Conservation (phyloP, 495 filamentous ascomycete genomes). For the Penicillium parvum region DNA sequence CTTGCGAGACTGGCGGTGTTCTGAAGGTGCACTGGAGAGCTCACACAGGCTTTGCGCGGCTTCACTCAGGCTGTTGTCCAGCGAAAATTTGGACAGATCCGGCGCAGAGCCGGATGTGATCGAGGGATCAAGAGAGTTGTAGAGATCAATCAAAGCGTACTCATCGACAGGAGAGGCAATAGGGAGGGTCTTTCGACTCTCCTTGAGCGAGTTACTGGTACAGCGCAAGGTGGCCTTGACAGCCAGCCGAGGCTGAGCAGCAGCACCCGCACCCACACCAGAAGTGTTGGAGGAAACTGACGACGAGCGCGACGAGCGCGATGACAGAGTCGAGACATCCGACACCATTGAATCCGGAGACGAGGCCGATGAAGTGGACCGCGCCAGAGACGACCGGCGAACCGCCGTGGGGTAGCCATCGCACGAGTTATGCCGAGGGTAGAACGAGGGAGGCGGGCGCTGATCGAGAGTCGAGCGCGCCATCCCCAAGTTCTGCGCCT, state of each 20-base stretch:
- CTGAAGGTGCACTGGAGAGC: conserved; percentile 44
- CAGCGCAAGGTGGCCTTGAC: conserved; percentile 80
- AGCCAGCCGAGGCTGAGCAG: conserved; percentile 62
- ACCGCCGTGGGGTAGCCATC: conserved; percentile 47
- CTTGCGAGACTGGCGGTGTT: conserved; percentile 49
- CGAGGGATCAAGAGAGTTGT: conserved; percentile 58
- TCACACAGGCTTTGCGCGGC: conserved; percentile 69
- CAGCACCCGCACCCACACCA: conserved; percentile 58
- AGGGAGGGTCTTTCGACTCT: conserved; percentile 35
- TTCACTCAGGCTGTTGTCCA: conserved; percentile 41
- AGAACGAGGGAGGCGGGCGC: conserved; percentile 46
- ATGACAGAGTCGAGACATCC: conserved; percentile 61
- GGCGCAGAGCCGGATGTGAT: conserved; percentile 44
- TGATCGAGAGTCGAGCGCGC: conserved; percentile 59
- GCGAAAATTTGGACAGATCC: conserved; percentile 49
- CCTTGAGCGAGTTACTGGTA: conserved; percentile 54
- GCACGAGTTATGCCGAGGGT: conserved; percentile 48
- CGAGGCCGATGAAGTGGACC: conserved; percentile 69
- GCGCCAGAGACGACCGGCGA: conserved; percentile 72
- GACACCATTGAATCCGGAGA: conserved; percentile 91
- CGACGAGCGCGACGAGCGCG: conserved; percentile 65
- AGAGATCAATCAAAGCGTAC: conserved; percentile 43
- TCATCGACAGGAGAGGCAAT: conserved; percentile 48
- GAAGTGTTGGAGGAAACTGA: conserved; percentile 70
- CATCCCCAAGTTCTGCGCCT: conserved; percentile 60